phyloP scores from a whole-genome alignment of 768 basidiomycete genomes.

The Sporobolomyces pararoseus region DNA sequence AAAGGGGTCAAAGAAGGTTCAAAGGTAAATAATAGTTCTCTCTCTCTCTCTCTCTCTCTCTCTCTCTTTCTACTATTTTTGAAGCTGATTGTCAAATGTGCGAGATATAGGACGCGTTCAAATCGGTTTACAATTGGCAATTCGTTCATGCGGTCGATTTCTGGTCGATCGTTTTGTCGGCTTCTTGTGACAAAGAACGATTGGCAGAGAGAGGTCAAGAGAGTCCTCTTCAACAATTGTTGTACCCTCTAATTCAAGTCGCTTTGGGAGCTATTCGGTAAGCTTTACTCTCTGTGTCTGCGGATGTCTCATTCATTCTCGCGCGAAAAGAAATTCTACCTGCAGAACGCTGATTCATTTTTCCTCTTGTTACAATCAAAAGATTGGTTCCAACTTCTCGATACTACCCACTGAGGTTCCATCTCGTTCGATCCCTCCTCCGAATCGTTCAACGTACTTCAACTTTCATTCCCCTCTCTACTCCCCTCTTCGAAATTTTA shows the following conservation, averaged over 20 bases:
- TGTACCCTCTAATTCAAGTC: constrained; percentile 94
- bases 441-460: constrained; percentile 77
- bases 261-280: constrained; percentile 88
- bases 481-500: constrained; percentile 81
- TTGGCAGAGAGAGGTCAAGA: constrained; percentile 59
- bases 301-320: no score
- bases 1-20: constrained; percentile 84
- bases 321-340: no score
- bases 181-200: constrained; percentile 66
- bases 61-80: background rate
- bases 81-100: background rate
- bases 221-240: constrained; percentile 77
- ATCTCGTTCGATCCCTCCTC: constrained; percentile 80
- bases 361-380: background rate
- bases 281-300: constrained; percentile 49
- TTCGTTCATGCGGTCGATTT: constrained; percentile 94
- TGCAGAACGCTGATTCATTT: background rate
- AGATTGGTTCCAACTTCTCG: constrained; percentile 86
- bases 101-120: constrained; percentile 70
- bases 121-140: constrained; percentile 98
- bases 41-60: constrained; percentile 3
- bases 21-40: constrained; percentile 57
- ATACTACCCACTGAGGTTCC: constrained; percentile 91
- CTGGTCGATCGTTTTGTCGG: constrained; percentile 82
- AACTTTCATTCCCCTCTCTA: constrained; percentile 79